Conservation (phyloP, 2,329 filamentous ascomycete genomes). For the Plectosphaerella sp. region DNA sequence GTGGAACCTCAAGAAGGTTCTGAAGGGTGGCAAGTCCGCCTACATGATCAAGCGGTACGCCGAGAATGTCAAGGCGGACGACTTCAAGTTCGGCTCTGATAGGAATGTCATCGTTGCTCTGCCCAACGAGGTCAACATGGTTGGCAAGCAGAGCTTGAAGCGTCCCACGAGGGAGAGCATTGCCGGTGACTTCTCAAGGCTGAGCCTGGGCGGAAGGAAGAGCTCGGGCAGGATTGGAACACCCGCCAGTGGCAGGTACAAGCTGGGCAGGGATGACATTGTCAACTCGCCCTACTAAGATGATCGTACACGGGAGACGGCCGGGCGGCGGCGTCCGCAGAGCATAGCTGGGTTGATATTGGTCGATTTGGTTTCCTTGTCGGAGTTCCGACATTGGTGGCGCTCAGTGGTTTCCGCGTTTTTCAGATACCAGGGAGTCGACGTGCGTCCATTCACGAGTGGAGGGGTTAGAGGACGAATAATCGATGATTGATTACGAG, state of each 20-base stretch:
- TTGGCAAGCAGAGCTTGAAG: conserved; percentile 79
- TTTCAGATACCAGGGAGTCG: conserved; percentile 1
- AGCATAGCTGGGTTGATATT: background rate
- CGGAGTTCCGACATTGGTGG: background rate
- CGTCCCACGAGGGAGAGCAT: conserved; percentile 92
- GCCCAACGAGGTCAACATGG: conserved; percentile 98
- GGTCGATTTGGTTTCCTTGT: background rate
- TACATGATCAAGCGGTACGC: conserved; percentile 96
- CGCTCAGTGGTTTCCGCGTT: background rate
- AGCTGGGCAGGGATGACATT: conserved; percentile 75
- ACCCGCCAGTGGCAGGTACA: conserved; percentile 58
- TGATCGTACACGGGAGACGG: background rate
- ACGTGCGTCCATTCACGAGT: no score
- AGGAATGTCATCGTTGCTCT: conserved; percentile 97
- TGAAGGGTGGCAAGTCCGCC: conserved; percentile 75
- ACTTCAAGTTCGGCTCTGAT: conserved; percentile 95
- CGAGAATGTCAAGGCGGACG: conserved; percentile 95
- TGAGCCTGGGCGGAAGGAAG: conserved; percentile 39
- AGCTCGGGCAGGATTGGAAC: conserved; percentile 49
- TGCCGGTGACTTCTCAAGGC: conserved; percentile 48
- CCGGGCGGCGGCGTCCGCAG: background rate
- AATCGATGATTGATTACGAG: no score
- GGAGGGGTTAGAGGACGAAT: no score
- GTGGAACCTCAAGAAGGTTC: conserved; percentile 89
- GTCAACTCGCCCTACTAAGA: conserved; percentile 64